phyloP scores from a whole-genome alignment of 75 land plant species.

The Ceratopteris richardii region DNA sequence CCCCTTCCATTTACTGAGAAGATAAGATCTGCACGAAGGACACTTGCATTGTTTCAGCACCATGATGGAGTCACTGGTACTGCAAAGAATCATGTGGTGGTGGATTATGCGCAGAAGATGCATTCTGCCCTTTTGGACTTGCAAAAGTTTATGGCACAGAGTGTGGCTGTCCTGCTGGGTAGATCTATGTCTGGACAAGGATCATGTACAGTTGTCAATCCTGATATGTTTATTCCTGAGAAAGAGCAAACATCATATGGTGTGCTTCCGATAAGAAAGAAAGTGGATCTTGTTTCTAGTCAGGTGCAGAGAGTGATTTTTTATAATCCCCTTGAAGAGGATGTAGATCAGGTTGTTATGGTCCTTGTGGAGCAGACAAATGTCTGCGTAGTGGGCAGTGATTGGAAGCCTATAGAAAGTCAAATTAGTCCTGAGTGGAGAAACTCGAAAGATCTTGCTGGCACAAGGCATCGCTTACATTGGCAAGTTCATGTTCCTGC shows the following conservation, averaged over 20 bases:
- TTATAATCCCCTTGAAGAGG: conserved; percentile 91
- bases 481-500: conserved; percentile 73
- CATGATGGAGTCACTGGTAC: conserved; percentile 99
- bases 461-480: conserved; percentile 73
- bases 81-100: conserved; percentile 94
- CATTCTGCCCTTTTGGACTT: conserved; percentile 74
- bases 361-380: conserved; percentile 61
- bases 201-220: conserved; percentile 24
- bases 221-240: conserved; percentile 54
- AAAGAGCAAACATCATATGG: conserved; percentile 57
- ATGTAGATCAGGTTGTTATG: conserved; percentile 79
- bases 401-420: conserved; percentile 61
- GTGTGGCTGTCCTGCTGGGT: conserved; percentile 63
- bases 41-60: conserved; percentile 96
- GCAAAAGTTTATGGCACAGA: conserved; percentile 71
- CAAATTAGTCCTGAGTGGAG: conserved; percentile 86
- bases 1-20: conserved; percentile 52
- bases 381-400: conserved; percentile 64
- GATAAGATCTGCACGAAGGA: conserved; percentile 74
- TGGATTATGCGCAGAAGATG: conserved; percentile 87
- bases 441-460: conserved; percentile 21
- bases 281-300: conserved; percentile 31
- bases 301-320: conserved; percentile 57
- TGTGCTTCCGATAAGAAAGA: conserved; percentile 53
- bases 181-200: conserved; percentile 30